These are phyloP conservation scores for Phoma sp. DNA, from an alignment of 2,329 filamentous ascomycete species.

Conservation along the genomic window DNA sequence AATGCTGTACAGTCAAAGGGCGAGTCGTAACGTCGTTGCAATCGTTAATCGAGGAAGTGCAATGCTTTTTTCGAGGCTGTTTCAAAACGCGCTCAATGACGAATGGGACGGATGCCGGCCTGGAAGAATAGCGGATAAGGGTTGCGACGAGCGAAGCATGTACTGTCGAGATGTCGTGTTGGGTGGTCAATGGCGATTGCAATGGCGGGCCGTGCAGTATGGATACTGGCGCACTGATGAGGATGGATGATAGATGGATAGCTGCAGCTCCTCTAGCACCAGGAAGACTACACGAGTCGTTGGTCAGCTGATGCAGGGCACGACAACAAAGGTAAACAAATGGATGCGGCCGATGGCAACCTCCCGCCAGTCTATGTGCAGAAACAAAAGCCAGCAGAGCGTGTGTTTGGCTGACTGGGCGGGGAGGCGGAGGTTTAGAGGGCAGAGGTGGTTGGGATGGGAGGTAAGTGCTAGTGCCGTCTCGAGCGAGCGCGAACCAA, in stretches of 20 bases:
- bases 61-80: constrained; percentile 42
- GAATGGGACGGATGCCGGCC: constrained; percentile 37
- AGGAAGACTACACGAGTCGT: constrained; percentile 34
- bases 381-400: constrained; percentile 30
- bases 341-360: constrained; percentile 13
- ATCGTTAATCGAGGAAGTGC: constrained; percentile 44
- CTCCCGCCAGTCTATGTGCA: constrained; percentile 32
- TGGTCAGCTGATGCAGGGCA: constrained; percentile 33
- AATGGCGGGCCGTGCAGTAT: constrained; percentile 40
- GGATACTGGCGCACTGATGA: constrained; percentile 20
- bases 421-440: constrained; percentile 48
- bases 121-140: constrained; percentile 35
- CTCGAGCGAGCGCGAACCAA: constrained; percentile 22
- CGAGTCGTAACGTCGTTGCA: constrained; percentile 51
- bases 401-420: constrained; percentile 35
- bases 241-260: constrained; percentile 9
- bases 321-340: constrained; percentile 10
- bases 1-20: constrained; percentile 48
- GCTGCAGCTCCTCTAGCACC: constrained; percentile 30
- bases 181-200: constrained; percentile 26
- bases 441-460: constrained; percentile 52
- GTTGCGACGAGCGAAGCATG: constrained; percentile 26
- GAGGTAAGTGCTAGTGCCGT: constrained; percentile 45
- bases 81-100: constrained; percentile 41
- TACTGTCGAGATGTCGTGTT: constrained; percentile 32